Evolutionary conservation across 2,329 filamentous ascomycete species (phyloP).

Genomic region (Aspergillus fijiensis): DNA sequence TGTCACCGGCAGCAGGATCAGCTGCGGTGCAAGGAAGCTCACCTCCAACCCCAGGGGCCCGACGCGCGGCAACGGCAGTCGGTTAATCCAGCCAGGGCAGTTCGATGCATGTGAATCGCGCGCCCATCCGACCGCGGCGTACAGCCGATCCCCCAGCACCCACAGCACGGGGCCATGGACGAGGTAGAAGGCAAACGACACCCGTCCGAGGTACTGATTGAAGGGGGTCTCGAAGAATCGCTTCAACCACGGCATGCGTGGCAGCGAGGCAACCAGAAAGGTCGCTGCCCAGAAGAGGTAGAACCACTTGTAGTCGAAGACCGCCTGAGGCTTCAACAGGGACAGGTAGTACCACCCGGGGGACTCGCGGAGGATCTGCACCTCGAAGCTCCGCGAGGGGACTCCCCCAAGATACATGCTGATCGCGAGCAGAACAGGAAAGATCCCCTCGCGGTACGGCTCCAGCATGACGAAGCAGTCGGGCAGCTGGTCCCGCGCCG

Average conservation of each 20-base stretch:
- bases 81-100: slow-evolving; percentile 58
- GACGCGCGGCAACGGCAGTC: slow-evolving; percentile 53
- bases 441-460: slow-evolving; percentile 53
- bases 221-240: slow-evolving; percentile 59
- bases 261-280: slow-evolving; percentile 56
- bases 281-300: slow-evolving; percentile 63
- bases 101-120: slow-evolving; percentile 51
- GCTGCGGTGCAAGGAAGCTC: slow-evolving; percentile 59
- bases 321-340: slow-evolving; percentile 63
- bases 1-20: slow-evolving; percentile 61
- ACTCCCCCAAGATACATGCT: slow-evolving; percentile 62
- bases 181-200: slow-evolving; percentile 64
- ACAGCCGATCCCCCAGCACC: slow-evolving; percentile 62
- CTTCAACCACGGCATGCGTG: slow-evolving; percentile 59
- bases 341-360: slow-evolving; percentile 63
- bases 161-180: slow-evolving; percentile 63
- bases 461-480: slow-evolving; percentile 47
- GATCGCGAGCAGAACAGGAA: slow-evolving; percentile 52
- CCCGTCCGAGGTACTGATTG: slow-evolving; percentile 62
- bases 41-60: slow-evolving; percentile 63
- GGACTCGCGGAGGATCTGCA: slow-evolving; percentile 52
- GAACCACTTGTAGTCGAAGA: slow-evolving; percentile 68
- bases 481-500: slow-evolving; percentile 53
- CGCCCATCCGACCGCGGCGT: slow-evolving; percentile 59
- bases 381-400: slow-evolving; percentile 53